Evolutionary conservation across 352 stramenopile species (phyloP).

Genomic region (Phytophthora colocasiae): DNA sequence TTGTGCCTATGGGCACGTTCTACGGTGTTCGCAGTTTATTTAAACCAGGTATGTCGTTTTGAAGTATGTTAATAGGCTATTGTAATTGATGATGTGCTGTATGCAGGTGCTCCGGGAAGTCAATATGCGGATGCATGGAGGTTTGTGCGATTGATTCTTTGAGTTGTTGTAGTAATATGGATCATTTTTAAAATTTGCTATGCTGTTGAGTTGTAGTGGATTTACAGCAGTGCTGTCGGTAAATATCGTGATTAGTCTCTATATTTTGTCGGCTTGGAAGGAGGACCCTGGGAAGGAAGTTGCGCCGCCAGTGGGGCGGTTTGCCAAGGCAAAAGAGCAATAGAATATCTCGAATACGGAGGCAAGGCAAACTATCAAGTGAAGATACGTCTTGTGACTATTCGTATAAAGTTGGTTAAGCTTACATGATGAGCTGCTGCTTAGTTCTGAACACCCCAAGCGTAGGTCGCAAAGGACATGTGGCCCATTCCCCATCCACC

Average conservation of each 20-base stretch:
- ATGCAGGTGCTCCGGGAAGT: conserved; percentile 36
- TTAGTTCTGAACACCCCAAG: conserved; percentile 48
- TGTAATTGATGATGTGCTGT: not conserved
- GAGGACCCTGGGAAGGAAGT: conserved; percentile 65
- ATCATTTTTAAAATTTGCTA: not conserved
- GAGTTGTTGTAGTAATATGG: too few species aligned
- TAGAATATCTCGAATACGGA: conserved; percentile 13
- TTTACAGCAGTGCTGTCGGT: conserved; percentile 74
- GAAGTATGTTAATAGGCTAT: not conserved
- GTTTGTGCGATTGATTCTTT: conserved; percentile 25
- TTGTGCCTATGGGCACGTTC: conserved; percentile 69
- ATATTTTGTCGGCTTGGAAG: conserved; percentile 76
- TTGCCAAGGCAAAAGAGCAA: conserved; percentile 60
- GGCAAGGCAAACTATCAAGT: not conserved
- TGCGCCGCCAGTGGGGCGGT: conserved; percentile 63
- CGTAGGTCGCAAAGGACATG: conserved; percentile 49
- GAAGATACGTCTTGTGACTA: conserved; percentile 4
- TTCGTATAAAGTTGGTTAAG: conserved; percentile 5
- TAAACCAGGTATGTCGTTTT: conserved; percentile 34
- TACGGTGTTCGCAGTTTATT: conserved; percentile 65
- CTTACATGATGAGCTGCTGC: conserved; percentile 16
- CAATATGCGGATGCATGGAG: conserved; percentile 74
- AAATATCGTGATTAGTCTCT: conserved; percentile 82
- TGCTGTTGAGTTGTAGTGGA: conserved; percentile 44
- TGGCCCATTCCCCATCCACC: conserved; percentile 49